Base-by-base conservation (phyloP, 495 filamentous ascomycete genomes). In the Podospora bellae-mahoneyi region DNA sequence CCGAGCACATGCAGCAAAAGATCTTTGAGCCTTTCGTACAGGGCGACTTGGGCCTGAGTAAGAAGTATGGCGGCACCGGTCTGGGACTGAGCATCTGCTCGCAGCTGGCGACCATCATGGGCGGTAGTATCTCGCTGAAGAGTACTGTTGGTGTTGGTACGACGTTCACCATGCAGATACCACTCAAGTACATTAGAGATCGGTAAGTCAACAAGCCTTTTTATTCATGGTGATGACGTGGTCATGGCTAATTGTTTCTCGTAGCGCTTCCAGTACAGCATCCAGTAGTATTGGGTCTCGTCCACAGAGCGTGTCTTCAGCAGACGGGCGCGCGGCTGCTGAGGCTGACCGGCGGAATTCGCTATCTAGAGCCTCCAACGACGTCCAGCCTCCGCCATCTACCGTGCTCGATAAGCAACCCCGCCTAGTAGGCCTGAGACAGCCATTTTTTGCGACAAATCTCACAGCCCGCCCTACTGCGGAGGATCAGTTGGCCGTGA, bases 11-110 rank as follows among this genome's bases (percentile, higher is more conserved):
- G 65, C 92, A 92, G 68, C 79, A 90, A 66, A 86, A 87, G 69
- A 91, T 97, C 28, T 97, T 97, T 79, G 93, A 97, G 74, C 94
- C 93, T 0, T 97, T 97, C 72, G 90, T 97, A 9, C 94, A 97
- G 78, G 94, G 92, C 1, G 93, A 97, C 75, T 80, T 95, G 10
- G 90, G 92, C 2, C 80, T 97, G 23, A 94, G 89, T 77, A 96
- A 92, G 75, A 96, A 94, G 69, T 95, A 90, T 74, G 93, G 92
- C 26, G 94, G 94, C 16, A 97, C 94, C 6, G 94, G 94, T n/a
- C 80, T 97, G 6, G 94, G 94, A 9, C 76, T 97, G 62, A 92
- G 90, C 71, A 97, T 97, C 71, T 96, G 92, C 75, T 87, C 89
- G 15, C 93, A 97, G 75, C 82, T 97, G 39, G 90, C 93, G 4